Conservation (phyloP, 129 eudicot species). For the Mikania micrantha region DNA sequence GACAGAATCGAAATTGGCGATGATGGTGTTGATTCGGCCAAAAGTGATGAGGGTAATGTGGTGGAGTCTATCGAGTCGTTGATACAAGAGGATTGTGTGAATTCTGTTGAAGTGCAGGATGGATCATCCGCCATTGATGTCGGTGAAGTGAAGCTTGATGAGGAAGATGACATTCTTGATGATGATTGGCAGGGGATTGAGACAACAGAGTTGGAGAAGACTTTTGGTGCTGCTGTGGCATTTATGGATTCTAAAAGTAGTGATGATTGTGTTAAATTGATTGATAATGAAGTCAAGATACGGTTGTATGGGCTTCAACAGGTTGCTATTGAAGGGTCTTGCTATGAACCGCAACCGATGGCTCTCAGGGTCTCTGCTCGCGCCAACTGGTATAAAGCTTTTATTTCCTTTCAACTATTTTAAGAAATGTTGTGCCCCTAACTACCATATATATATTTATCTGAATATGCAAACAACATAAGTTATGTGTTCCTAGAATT, state of each 20-base stretch:
- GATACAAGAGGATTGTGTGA: constrained; percentile 9
- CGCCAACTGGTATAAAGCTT: constrained; percentile 57
- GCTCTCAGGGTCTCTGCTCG: constrained; percentile 69
- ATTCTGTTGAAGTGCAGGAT: neutral
- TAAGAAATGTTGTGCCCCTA: neutral
- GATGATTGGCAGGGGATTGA: constrained; percentile 82
- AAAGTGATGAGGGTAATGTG: constrained; percentile 18
- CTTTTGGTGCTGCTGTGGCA: constrained; percentile 49
- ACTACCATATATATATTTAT: neutral
- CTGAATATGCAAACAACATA: neutral
- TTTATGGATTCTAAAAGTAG: constrained; percentile 39
- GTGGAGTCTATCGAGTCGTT: constrained; percentile 4
- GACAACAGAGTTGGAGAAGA: constrained; percentile 58
- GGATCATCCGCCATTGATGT: constrained; percentile 4
- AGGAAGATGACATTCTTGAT: constrained; percentile 33
- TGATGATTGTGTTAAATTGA: constrained; percentile 23
- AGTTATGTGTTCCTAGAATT: neutral
- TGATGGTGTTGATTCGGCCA: neutral
- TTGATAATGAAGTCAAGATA: constrained; percentile 41
- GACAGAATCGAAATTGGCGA: constrained; percentile 4
- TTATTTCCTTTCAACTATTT: neutral
- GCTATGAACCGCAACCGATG: constrained; percentile 62
- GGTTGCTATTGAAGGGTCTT: constrained; percentile 70
- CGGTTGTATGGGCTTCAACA: constrained; percentile 61
- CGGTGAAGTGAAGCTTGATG: constrained; percentile 24